Evolutionary conservation across 73 alveolate species (phyloP), one percentile per base, ranked within the genome.

Genomic region (Loxodes magnus): DNA sequence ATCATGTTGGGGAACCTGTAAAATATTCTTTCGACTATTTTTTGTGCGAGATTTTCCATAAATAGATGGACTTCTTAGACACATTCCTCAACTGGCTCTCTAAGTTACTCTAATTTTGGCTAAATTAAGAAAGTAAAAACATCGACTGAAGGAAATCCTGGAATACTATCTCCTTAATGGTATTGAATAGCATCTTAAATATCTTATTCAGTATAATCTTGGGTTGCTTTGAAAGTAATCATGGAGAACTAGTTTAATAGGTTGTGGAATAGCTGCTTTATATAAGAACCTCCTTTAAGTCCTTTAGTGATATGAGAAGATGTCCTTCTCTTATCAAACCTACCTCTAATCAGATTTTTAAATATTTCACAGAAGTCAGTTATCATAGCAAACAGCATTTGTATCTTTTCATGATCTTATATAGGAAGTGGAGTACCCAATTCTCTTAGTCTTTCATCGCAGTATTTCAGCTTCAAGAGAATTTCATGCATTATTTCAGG

Each of bases 351-450:
- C 12, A 77, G 61, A 17, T 77, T 41, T 49, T 77, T 77, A 70
- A 72, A 71, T 21, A 64, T 57, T 27, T 76, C 88, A 51, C 86
- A 74, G 38, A 77, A 90, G 54, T 90, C 98, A 39, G 95, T 90
- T 48, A 90, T 71, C 98, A 90, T 90, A 64, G 61, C 81, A 93
- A 93, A 88, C 25, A 88, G 68, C 33, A 85, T 51, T 21, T 83
- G 87, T 72, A 83, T 67, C 46, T 88, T 88, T 23, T 84, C 96
- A 24, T 73, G 66, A 5, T 77, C 74, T 46, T 76, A 87, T 35
- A 71, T 63, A 5, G 95, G 95, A 38, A 85, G 79, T 52, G 88
- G 85, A 10, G 93, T 92, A 29, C 95, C 95, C 4, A 83, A 67
- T 39, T 83, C 84, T 51, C 71, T 64, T 1, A 83, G 78, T 35